Conservation (phyloP, 768 basidiomycete genomes). For the Panellus pusillus region DNA sequence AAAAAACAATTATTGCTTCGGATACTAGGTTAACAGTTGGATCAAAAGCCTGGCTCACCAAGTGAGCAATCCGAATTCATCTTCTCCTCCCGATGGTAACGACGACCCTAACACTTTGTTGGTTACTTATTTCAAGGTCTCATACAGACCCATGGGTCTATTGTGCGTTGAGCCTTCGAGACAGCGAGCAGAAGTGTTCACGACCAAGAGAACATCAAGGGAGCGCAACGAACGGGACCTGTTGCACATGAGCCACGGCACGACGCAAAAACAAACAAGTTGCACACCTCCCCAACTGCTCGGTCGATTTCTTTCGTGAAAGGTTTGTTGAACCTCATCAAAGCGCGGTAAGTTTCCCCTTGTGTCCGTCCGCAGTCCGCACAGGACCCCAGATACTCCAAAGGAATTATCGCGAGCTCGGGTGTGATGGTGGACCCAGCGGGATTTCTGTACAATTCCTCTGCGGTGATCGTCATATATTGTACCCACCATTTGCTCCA, state of each 20-base stretch:
- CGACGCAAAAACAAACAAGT: neutral
- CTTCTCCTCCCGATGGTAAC: no score
- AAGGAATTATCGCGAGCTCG: constrained; percentile 10
- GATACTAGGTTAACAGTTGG: no score
- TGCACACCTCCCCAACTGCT: constrained; percentile 7
- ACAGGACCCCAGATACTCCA: constrained; percentile 7
- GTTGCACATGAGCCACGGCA: neutral
- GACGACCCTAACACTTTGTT: no score
- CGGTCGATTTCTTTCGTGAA: constrained; percentile 11
- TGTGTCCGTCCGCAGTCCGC: constrained; percentile 3
- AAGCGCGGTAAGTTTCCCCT: constrained; percentile 6
- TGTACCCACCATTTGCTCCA: constrained; percentile 18
- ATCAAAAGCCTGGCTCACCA: no score
- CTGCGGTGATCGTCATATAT: constrained; percentile 12
- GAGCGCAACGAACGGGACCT: neutral
- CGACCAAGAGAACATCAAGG: neutral
- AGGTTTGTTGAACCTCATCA: constrained; percentile 8
- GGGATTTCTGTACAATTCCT: constrained; percentile 14
- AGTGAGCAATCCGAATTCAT: no score
- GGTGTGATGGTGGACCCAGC: constrained; percentile 5
- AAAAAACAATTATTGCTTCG: no score
- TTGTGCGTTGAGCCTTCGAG: no score
- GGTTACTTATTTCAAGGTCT: no score
- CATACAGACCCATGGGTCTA: no score
- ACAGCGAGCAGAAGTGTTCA: no score